phyloP scores from a whole-genome alignment of 495 filamentous ascomycete genomes.

The Xylaria telfairii region DNA sequence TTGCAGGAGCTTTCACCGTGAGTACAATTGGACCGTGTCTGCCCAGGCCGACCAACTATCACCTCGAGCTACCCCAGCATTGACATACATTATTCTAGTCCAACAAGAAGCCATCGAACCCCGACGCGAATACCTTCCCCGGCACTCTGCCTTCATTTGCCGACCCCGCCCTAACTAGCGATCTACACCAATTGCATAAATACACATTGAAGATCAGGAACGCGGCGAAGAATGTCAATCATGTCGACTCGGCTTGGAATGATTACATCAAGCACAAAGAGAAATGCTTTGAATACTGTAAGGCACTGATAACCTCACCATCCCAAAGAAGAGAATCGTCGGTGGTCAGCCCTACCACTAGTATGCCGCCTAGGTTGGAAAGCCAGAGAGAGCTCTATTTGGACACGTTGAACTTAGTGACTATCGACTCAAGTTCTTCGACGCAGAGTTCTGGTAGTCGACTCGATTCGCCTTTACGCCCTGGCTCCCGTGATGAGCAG shows the following conservation, averaged over 20 bases:
- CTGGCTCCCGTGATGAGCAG: slow-evolving; percentile 5
- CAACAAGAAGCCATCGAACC: slow-evolving; percentile 5
- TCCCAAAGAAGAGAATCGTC: slow-evolving; percentile 4
- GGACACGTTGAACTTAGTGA: slow-evolving; percentile 3
- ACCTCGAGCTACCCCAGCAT: not conserved
- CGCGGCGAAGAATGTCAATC: slow-evolving; percentile 31
- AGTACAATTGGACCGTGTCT: not conserved
- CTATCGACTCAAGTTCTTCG: not conserved
- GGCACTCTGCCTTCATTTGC: slow-evolving; percentile 8
- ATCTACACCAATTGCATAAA: slow-evolving; percentile 36
- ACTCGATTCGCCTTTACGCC: not conserved
- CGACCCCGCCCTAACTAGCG: slow-evolving; percentile 26
- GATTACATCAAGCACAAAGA: slow-evolving; percentile 38
- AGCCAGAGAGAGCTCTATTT: not conserved
- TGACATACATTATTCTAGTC: not conserved
- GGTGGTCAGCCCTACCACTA: slow-evolving; percentile 17
- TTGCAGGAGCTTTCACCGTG: slow-evolving; percentile 14
- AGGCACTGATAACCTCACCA: slow-evolving; percentile 26
- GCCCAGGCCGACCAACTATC: not conserved
- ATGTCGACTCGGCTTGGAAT: slow-evolving; percentile 42
- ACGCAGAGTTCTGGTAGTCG: slow-evolving; percentile 15
- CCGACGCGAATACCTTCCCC: slow-evolving; percentile 15
- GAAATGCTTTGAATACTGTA: slow-evolving; percentile 35
- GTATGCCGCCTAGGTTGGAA: not conserved
- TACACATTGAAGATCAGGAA: slow-evolving; percentile 34